Percentiles rank a stretch among this genome's conserved stretches.
Evolutionary conservation across 2,329 filamentous ascomycete genomes (phyloP).

Genomic region (Colletotrichum spinosum): DNA sequence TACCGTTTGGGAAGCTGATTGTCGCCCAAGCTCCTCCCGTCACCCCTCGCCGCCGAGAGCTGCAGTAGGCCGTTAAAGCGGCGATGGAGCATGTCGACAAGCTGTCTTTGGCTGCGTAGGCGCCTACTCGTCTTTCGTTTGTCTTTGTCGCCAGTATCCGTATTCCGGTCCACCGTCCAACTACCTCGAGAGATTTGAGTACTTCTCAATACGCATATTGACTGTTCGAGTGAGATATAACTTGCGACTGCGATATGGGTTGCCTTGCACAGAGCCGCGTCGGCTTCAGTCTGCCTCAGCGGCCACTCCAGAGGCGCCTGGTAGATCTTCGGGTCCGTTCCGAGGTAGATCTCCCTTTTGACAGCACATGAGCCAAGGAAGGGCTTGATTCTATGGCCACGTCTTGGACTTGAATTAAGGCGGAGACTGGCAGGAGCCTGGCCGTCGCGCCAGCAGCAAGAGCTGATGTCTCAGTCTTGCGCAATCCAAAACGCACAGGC

Average conservation of each 20-base stretch:
- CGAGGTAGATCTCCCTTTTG: slow-evolving; percentile 20
- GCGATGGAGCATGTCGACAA: slow-evolving; percentile 16
- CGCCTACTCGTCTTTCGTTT: background rate
- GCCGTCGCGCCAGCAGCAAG: too few species aligned
- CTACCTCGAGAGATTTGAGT: too few species aligned
- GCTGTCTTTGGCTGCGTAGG: slow-evolving; percentile 16
- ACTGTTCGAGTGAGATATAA: too few species aligned
- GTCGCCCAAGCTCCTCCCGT: slow-evolving; percentile 16
- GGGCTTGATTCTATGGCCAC: background rate
- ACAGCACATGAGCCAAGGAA: background rate
- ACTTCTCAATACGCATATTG: too few species aligned
- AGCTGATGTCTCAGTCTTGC: too few species aligned
- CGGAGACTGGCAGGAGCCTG: slow-evolving; percentile 8
- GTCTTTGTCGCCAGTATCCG: too few species aligned
- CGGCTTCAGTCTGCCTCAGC: background rate
- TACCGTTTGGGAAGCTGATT: slow-evolving; percentile 11
- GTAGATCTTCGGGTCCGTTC: slow-evolving; percentile 13
- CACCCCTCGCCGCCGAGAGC: background rate
- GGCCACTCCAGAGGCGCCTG: background rate
- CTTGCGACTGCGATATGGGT: too few species aligned
- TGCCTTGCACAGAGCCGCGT: background rate
- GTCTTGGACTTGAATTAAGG: slow-evolving; percentile 16
- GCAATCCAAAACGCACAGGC: too few species aligned
- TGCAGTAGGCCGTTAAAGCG: slow-evolving; percentile 18
- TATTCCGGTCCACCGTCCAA: too few species aligned